phyloP scores from a whole-genome alignment of 2,329 filamentous ascomycete genomes.

The Scytalidium sp. region DNA sequence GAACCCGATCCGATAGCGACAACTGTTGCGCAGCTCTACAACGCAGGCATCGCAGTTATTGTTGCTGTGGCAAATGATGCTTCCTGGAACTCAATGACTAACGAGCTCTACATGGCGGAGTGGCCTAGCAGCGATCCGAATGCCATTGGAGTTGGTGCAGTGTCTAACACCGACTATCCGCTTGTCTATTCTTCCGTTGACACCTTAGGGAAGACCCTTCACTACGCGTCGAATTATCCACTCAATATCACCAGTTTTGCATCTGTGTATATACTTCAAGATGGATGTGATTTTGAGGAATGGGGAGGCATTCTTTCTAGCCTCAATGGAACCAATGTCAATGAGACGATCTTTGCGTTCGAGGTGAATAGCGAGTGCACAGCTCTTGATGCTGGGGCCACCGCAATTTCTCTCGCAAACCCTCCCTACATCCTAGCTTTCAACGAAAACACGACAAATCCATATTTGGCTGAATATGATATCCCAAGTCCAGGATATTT shows the following conservation, averaged over 20 bases:
- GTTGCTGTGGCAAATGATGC: background rate
- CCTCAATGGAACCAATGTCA: slow-evolving; percentile 6
- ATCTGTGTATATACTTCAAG: slow-evolving; percentile 9
- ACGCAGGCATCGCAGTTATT: slow-evolving; percentile 1
- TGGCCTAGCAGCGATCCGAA: slow-evolving; percentile 11
- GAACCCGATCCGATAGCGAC: slow-evolving; percentile 9
- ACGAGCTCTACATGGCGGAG: slow-evolving; percentile 10
- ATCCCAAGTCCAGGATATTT: slow-evolving; percentile 11
- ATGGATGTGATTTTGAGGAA: slow-evolving; percentile 8
- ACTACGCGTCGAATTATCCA: slow-evolving; percentile 17
- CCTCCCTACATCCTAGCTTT: slow-evolving; percentile 13
- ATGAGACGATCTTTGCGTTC: slow-evolving; percentile 15
- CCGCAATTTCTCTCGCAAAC: background rate
- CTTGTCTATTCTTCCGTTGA: slow-evolving; percentile 14
- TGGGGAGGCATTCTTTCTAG: slow-evolving; percentile 9
- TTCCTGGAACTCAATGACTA: background rate
- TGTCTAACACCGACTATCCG: slow-evolving; percentile 14
- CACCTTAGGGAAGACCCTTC: slow-evolving; percentile 6
- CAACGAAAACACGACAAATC: slow-evolving; percentile 9
- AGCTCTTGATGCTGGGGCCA: slow-evolving; percentile 1
- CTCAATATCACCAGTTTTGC: slow-evolving; percentile 6
- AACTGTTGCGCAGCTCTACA: background rate
- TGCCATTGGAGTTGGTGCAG: slow-evolving; percentile 15
- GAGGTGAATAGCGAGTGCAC: slow-evolving; percentile 1
- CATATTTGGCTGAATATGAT: slow-evolving; percentile 13